phyloP scores from a whole-genome alignment of 176 grass and related monocot genomes.

The Musa schizocarpa region DNA sequence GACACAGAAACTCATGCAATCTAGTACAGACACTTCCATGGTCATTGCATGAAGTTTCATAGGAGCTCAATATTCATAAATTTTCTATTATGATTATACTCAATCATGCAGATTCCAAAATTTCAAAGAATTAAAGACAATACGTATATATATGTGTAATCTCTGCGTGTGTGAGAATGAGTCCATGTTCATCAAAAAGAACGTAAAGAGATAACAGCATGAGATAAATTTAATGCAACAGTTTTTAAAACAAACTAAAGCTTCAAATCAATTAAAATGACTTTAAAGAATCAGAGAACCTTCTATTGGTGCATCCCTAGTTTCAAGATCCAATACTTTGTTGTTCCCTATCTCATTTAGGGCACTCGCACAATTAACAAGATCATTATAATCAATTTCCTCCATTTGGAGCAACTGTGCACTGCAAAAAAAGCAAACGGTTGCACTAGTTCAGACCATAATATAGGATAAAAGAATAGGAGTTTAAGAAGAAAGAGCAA shows the following conservation, averaged over 20 bases:
- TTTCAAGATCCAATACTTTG: constrained; percentile 1
- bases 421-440: constrained; percentile 38
- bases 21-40: too few species aligned
- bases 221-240: background rate
- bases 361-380: constrained; percentile 42
- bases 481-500: background rate
- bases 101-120: too few species aligned
- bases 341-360: constrained; percentile 30
- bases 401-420: constrained; percentile 69
- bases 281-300: background rate
- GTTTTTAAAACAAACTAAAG: background rate
- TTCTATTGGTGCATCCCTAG: background rate
- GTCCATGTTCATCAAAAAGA: too few species aligned
- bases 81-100: too few species aligned
- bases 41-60: too few species aligned
- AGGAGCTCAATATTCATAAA: too few species aligned
- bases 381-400: constrained; percentile 89
- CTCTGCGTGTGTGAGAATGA: too few species aligned
- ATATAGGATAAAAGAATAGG: background rate
- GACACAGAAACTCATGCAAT: too few species aligned
- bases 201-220: background rate
- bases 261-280: background rate
- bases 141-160: too few species aligned
- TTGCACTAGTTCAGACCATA: background rate
- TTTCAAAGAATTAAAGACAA: too few species aligned